These are phyloP conservation scores for Penicillium samsonianum DNA, from an alignment of 495 filamentous ascomycete genomes.

Conservation along the genomic window DNA sequence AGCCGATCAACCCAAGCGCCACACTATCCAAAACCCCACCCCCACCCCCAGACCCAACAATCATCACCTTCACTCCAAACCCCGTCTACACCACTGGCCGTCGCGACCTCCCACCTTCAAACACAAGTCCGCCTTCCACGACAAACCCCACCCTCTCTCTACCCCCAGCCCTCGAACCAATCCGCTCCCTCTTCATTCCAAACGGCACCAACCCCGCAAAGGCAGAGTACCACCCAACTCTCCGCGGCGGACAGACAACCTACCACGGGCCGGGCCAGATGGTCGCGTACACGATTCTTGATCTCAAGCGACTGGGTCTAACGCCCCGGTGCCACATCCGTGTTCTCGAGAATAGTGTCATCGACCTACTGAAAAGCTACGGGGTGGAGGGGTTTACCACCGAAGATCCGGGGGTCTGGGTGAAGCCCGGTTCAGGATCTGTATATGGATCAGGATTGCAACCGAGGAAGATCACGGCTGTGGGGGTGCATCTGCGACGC, in stretches of 20 bases:
- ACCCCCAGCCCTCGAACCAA: constrained; percentile 42
- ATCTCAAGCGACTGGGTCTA: constrained; percentile 60
- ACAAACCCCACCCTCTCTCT: constrained; percentile 31
- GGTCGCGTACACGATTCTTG: constrained; percentile 84
- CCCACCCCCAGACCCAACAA: constrained; percentile 61
- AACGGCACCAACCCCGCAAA: constrained; percentile 38
- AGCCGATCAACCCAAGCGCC: constrained; percentile 9
- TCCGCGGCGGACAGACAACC: constrained; percentile 86
- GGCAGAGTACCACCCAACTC: constrained; percentile 67
- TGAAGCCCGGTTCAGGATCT: constrained; percentile 20
- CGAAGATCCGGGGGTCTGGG: constrained; percentile 87
- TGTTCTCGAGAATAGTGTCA: constrained; percentile 73
- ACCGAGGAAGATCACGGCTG: constrained; percentile 75
- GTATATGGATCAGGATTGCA: background rate
- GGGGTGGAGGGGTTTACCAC: constrained; percentile 62
- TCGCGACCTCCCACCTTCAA: constrained; percentile 67
- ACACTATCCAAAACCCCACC: constrained; percentile 22
- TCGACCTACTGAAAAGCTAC: constrained; percentile 56
- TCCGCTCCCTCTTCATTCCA: constrained; percentile 34
- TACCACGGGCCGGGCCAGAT: constrained; percentile 95
- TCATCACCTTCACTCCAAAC: constrained; percentile 81
- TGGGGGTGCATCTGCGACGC: constrained; percentile 85
- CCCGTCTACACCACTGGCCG: constrained; percentile 91
- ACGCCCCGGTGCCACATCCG: constrained; percentile 68
- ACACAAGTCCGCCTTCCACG: constrained; percentile 37